Conservation (phyloP, 148 eudicot species). For the Oxyria digyna region DNA sequence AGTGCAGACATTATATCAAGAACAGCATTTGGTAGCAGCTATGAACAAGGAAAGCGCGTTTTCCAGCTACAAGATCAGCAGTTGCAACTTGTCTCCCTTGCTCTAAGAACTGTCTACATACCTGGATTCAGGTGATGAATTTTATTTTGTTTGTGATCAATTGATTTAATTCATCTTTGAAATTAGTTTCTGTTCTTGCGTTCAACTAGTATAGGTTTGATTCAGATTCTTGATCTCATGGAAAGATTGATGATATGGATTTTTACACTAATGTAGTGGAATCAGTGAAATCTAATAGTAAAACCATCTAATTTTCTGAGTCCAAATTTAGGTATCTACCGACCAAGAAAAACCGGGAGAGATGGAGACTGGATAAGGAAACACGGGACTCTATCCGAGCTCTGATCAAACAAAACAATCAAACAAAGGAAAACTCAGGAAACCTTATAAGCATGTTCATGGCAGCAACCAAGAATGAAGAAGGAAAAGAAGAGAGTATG, state of each 20-base stretch:
- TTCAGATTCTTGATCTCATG: not conserved
- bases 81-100: slow-evolving; percentile 35
- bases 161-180: not conserved
- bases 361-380: slow-evolving; percentile 57
- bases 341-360: slow-evolving; percentile 49
- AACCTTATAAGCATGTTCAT: slow-evolving; percentile 34
- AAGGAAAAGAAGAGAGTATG: slow-evolving; percentile 34
- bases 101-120: slow-evolving; percentile 54
- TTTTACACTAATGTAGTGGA: not conserved
- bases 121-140: slow-evolving; percentile 63
- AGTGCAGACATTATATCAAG: slow-evolving; percentile 63
- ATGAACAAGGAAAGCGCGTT: slow-evolving; percentile 50
- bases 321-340: slow-evolving; percentile 70
- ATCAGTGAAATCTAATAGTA: not conserved
- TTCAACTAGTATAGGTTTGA: not conserved
- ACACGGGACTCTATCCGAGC: slow-evolving; percentile 38
- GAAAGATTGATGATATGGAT: not conserved
- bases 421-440: slow-evolving; percentile 20
- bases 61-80: slow-evolving; percentile 66
- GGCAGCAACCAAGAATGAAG: slow-evolving; percentile 27
- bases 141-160: not conserved
- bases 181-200: not conserved
- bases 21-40: slow-evolving; percentile 84
- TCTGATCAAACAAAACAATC: slow-evolving; percentile 26
- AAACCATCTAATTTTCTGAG: too few species aligned